Base-by-base conservation (phyloP, 2,329 filamentous ascomycete genomes). In the Lecanicillium sp. region DNA sequence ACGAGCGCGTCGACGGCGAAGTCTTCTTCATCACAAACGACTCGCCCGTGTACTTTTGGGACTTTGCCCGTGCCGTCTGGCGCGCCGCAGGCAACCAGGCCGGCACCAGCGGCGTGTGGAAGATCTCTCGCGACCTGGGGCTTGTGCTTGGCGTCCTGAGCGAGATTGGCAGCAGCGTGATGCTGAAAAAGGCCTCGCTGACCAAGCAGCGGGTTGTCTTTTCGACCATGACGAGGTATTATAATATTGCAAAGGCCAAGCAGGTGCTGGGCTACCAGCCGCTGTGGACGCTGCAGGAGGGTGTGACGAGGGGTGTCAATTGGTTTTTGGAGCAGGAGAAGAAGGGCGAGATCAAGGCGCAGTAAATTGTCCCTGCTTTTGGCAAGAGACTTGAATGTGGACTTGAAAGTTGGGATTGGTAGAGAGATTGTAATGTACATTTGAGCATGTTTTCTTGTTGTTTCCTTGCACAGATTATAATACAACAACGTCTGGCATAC, bases 21-120 rank as follows among this genome's bases (percentile, higher is more conserved):
- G 80, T 80, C 36, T 90, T 96, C 67, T 80, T 95, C 64, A 77
- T 96, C 54, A 92, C 87, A 42, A 96, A 96, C 59, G 85, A 88
- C 61, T 70, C 78, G 49, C 90, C 90, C 5, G 71, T 94, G 15
- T 90, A 90, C 58, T 94, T 95, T 62, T 94, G 92, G 79, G 87
- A 94, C 60, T 84, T 94, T 56, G 78, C 84, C 43, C 74, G 85
- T 29, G 78, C 80, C 29, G 72, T 95, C 33, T 96, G 86, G 86
- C 65, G 64, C 46, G 71, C 69, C 30, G 74, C 74, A 9, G 78
- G 78, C 27, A 67, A 60, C 41, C 56, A 63, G 7, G 60, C 62
- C 42, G 75, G 74, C 15, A 71, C 66, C 5, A 66, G 68, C 35
- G 63, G 70, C 47, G 73, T 75, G 38, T 78, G 75, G 73, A 56